These are phyloP conservation scores for Parasitella parasitica DNA, from an alignment of 371 early-diverging fungal genomes.

Conservation along the genomic window DNA sequence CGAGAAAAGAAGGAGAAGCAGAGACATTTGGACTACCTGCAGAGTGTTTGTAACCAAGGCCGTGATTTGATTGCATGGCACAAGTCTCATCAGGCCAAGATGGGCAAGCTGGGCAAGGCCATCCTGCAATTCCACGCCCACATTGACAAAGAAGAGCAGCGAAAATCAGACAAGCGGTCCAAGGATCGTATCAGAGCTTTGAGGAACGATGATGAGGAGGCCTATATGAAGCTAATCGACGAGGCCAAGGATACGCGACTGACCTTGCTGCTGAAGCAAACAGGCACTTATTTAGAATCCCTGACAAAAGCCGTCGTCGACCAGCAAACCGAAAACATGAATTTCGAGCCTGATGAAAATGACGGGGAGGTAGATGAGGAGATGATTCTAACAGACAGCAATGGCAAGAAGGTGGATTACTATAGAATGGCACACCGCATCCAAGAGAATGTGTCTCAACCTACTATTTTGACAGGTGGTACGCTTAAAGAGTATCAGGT, in stretches of 20 bases:
- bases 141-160: constrained; percentile 90
- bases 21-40: constrained; percentile 77
- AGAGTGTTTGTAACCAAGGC: constrained; percentile 75
- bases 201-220: constrained; percentile 92
- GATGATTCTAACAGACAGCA: constrained; percentile 33
- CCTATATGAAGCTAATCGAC: constrained; percentile 90
- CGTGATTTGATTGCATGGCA: constrained; percentile 72
- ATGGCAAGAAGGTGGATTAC: constrained; percentile 74
- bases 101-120: constrained; percentile 71
- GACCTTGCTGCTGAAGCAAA: constrained; percentile 84
- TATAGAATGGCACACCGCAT: constrained; percentile 85
- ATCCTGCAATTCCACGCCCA: constrained; percentile 78
- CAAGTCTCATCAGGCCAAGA: constrained; percentile 63
- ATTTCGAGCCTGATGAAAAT: constrained; percentile 37
- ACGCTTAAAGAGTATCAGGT: constrained; percentile 94
- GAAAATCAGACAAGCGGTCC: constrained; percentile 74
- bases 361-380: constrained; percentile 63
- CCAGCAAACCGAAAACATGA: constrained; percentile 71
- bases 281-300: constrained; percentile 80
- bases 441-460: constrained; percentile 80
- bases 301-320: constrained; percentile 75
- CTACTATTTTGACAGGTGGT: constrained; percentile 82
- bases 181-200: constrained; percentile 95
- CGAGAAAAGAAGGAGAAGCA: constrained; percentile 84
- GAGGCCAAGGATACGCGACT: constrained; percentile 94